Conservation (phyloP, 106 monocot species). For the Acanthochlamys bracteata region DNA sequence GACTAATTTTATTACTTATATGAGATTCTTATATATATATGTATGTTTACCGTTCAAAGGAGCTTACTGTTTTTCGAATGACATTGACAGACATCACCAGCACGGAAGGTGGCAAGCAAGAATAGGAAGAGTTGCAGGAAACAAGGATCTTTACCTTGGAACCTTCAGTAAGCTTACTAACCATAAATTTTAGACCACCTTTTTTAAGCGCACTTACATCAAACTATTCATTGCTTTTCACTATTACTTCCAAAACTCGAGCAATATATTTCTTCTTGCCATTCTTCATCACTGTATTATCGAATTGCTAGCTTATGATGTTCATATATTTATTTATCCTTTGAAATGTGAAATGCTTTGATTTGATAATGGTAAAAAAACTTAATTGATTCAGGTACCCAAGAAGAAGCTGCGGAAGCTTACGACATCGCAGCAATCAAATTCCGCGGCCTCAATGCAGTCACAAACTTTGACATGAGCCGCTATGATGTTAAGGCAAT, state of each 20-base stretch:
- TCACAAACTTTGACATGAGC: slow-evolving; percentile 92
- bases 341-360: no score
- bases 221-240: not conserved
- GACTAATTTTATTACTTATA: no score
- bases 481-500: slow-evolving; percentile 85
- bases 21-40: no score
- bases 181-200: not conserved
- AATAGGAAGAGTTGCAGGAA: slow-evolving; percentile 90
- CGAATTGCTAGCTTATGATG: not conserved
- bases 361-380: no score
- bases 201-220: no score
- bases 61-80: not conserved
- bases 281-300: not conserved
- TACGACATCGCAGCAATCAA: slow-evolving; percentile 93
- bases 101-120: slow-evolving; percentile 95
- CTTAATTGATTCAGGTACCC: slow-evolving; percentile 40
- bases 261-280: not conserved
- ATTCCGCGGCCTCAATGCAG: slow-evolving; percentile 78
- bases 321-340: no score
- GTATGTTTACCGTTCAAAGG: no score
- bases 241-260: not conserved
- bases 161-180: slow-evolving; percentile 57
- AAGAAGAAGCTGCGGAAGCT: slow-evolving; percentile 90
- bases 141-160: slow-evolving; percentile 94
- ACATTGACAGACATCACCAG: slow-evolving; percentile 67